phyloP scores from a whole-genome alignment of 2,329 filamentous ascomycete genomes.

The Acrocalymma vagum region DNA sequence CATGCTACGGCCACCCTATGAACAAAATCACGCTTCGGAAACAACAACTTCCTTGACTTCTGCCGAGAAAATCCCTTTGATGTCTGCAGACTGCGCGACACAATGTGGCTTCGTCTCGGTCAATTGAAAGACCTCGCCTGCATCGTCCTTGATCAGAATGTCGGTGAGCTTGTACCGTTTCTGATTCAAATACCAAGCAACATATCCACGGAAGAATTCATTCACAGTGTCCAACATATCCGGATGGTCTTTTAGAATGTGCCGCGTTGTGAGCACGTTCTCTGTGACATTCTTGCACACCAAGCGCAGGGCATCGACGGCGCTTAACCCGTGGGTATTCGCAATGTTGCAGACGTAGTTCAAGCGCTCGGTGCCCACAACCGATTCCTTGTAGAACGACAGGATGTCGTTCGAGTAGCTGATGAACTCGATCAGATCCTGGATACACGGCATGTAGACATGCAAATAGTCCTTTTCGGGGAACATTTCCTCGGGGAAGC shows the following conservation, averaged over 20 bases:
- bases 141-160: constrained; percentile 13
- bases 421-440: constrained; percentile 23
- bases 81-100: too few relatives aligned
- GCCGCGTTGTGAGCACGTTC: constrained; percentile 4
- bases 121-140: constrained; percentile 12
- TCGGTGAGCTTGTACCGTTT: constrained; percentile 18
- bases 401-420: constrained; percentile 23
- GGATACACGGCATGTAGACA: constrained; percentile 21
- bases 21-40: too few relatives aligned
- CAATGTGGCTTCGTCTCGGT: constrained; percentile 9
- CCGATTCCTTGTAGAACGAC: constrained; percentile 21
- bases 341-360: constrained; percentile 23
- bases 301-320: constrained; percentile 11
- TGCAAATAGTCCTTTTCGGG: constrained; percentile 17
- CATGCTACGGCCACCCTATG: too few relatives aligned
- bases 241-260: constrained; percentile 14
- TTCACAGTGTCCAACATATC: constrained; percentile 17
- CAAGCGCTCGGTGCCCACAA: constrained; percentile 15
- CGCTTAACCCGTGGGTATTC: constrained; percentile 15
- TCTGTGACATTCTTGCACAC: constrained; percentile 13
- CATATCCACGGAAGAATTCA: constrained; percentile 21
- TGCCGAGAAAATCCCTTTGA: too few relatives aligned
- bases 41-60: too few relatives aligned
- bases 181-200: constrained; percentile 21
- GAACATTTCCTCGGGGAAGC: constrained; percentile 18